Base-by-base conservation (phyloP, 2,329 filamentous ascomycete genomes). In the Raffaelea ambrosiae region DNA sequence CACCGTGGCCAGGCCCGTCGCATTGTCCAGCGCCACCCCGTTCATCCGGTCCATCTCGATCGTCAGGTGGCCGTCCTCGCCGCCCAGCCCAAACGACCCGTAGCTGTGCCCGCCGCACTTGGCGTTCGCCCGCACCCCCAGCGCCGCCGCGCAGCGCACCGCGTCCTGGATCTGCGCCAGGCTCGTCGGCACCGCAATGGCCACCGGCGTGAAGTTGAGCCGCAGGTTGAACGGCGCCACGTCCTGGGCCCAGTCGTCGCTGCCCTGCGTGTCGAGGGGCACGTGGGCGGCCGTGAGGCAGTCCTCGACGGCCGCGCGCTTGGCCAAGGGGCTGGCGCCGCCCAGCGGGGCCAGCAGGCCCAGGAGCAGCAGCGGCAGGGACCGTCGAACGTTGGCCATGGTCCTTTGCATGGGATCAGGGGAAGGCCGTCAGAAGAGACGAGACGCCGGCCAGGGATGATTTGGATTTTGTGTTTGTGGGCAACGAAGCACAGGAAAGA, bases 71-170 rank as follows among this genome's bases (percentile, higher is more conserved):
- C 71, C 72, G 49, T 76, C 63, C 54, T 72, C 65, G 8, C 72
- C 72, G 26, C 72, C 71, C 1, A 71, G 65, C 3, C 70, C 70
- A 51, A 68, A 70, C 0, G 68, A 71, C 1, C 67, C 72, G 52
- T 76, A 77, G 3, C 68, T 72, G 57, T 77, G 74, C 4, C 73
- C 74, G 26, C 73, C 73, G 46, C 69, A 67, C 53, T 70, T 71
- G 26, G 72, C 67, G 44, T 69, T 72, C 14, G 74, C 69, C 57
- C 71, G 72, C 48, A 72, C 53, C 5, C 61, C 61, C n/a, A 61
- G 55, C 50, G 64, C 51, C 7, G 56, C 58, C 31, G 70, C 73
- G 53, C 72, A 76, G 5, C 60, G 55, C 5, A 77, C 68, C 5
- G 71, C 69, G 48, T 67, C 65, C 42, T 69, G 68, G 4, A 76